Evolutionary conservation across 768 basidiomycete species (phyloP).

Genomic region (Serendipita sp.): DNA sequence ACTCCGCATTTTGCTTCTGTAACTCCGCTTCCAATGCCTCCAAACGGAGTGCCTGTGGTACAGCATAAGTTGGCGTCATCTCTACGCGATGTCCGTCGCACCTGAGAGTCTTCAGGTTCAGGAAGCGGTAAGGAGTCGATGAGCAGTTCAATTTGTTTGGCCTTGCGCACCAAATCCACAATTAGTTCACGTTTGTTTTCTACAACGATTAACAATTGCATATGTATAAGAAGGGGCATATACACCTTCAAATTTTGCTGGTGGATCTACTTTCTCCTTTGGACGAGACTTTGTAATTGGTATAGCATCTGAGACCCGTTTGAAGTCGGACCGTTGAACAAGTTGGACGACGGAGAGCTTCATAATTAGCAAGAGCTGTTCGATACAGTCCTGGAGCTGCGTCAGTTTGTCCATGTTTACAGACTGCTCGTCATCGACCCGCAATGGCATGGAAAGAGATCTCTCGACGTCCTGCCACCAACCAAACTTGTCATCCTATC

Average conservation of each 20-base stretch:
- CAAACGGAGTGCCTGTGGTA: constrained; percentile 43
- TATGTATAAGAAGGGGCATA: background rate
- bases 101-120: constrained; percentile 65
- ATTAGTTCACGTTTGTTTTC: constrained; percentile 77
- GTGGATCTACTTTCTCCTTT: constrained; percentile 50
- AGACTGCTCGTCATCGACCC: constrained; percentile 5
- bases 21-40: constrained; percentile 53
- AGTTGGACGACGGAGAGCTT: constrained; percentile 67
- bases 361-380: constrained; percentile 82
- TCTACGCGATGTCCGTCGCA: constrained; percentile 15
- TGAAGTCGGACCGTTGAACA: constrained; percentile 55
- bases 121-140: constrained; percentile 65
- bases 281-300: constrained; percentile 73
- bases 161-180: constrained; percentile 64
- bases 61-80: constrained; percentile 1
- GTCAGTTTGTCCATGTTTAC: constrained; percentile 83
- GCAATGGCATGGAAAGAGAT: background rate
- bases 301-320: constrained; percentile 58
- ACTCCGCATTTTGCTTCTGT: constrained; percentile 57
- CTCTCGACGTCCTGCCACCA: background rate
- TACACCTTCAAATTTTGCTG: constrained; percentile 60
- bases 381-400: constrained; percentile 87
- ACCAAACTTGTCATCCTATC: background rate
- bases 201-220: constrained; percentile 16
- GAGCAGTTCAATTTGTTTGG: constrained; percentile 76